These are phyloP conservation scores for Paecilomyces sp. DNA, from an alignment of 2,329 filamentous ascomycete genomes.

Conservation along the genomic window DNA sequence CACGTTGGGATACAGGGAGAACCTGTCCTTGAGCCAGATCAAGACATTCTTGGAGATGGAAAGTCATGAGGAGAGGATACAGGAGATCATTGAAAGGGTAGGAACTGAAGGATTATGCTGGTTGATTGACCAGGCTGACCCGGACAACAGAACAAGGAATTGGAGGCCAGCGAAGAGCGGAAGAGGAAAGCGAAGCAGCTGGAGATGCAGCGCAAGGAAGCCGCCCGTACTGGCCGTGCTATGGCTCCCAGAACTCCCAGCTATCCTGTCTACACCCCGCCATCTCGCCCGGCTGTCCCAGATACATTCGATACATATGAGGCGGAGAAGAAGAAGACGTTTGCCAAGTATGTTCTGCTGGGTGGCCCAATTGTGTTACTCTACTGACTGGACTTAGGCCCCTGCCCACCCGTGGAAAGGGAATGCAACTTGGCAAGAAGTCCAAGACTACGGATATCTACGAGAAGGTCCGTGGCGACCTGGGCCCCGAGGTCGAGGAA, in stretches of 20 bases:
- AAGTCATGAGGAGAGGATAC: conserved; percentile 96
- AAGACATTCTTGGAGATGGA: conserved; percentile 99
- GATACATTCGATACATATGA: conserved; percentile 92
- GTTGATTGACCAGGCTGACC: conserved; percentile 18
- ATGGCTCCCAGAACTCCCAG: conserved; percentile 65
- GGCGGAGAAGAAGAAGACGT: conserved; percentile 92
- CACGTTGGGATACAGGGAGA: conserved; percentile 91
- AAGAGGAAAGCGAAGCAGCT: conserved; percentile 98
- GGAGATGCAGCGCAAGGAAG: conserved; percentile 97
- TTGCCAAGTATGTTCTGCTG: conserved; percentile 59
- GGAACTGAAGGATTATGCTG: conserved; percentile 13
- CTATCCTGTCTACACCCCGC: conserved; percentile 85
- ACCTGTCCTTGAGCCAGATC: conserved; percentile 92
- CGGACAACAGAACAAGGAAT: conserved; percentile 76
- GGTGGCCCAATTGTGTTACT: not conserved
- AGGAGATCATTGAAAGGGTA: conserved; percentile 93
- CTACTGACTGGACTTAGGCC: conserved; percentile 44
- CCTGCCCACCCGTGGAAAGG: conserved; percentile 73
- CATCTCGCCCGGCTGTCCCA: conserved; percentile 62
- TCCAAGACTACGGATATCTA: conserved; percentile 97
- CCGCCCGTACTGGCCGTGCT: conserved; percentile 66
- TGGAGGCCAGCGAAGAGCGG: conserved; percentile 95
- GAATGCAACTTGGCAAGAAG: conserved; percentile 99
- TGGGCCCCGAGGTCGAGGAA: conserved; percentile 80
- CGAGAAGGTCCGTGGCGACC: conserved; percentile 84